A percentile compares a stretch with the other conserved stretches of the same genome.
Evolutionary conservation across 2,329 filamentous ascomycete genomes (phyloP).

Genomic region (Arthrobotrys entomopaga): DNA sequence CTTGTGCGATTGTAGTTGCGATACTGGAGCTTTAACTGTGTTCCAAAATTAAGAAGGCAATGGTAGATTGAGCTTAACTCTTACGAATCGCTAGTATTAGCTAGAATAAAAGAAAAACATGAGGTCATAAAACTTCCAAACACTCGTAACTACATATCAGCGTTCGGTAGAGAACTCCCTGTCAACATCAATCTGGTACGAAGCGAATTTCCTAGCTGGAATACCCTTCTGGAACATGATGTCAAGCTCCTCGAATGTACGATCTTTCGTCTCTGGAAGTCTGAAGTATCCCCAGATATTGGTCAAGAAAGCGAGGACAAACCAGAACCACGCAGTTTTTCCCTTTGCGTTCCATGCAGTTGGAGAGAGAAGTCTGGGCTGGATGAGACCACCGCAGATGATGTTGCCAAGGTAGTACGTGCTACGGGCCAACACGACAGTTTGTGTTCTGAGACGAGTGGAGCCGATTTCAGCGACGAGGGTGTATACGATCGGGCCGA

Average conservation of each 20-base stretch:
- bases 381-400: constrained; percentile 62
- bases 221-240: constrained; percentile 63
- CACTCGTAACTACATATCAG: background rate
- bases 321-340: constrained; percentile 64
- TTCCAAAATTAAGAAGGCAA: too few relatives aligned
- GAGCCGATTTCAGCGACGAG: constrained; percentile 65
- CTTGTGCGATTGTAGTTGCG: constrained; percentile 1
- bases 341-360: constrained; percentile 56
- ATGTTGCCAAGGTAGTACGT: constrained; percentile 64
- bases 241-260: constrained; percentile 65
- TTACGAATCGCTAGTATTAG: constrained; percentile 22
- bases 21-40: too few relatives aligned
- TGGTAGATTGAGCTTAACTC: constrained; percentile 10
- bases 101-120: constrained; percentile 42
- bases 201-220: constrained; percentile 62
- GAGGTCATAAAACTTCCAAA: constrained; percentile 31
- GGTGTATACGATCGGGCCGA: constrained; percentile 65
- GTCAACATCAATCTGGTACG: constrained; percentile 61
- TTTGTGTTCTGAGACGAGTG: constrained; percentile 65
- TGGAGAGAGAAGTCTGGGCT: constrained; percentile 57
- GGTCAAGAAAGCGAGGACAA: constrained; percentile 61
- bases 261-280: constrained; percentile 64
- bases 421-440: constrained; percentile 64
- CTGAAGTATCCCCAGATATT: constrained; percentile 64
- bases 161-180: constrained; percentile 57